Evolutionary conservation across 306 rosid species (phyloP), one percentile per base, ranked within the genome.

Genomic region (Abrus pulchellus): DNA sequence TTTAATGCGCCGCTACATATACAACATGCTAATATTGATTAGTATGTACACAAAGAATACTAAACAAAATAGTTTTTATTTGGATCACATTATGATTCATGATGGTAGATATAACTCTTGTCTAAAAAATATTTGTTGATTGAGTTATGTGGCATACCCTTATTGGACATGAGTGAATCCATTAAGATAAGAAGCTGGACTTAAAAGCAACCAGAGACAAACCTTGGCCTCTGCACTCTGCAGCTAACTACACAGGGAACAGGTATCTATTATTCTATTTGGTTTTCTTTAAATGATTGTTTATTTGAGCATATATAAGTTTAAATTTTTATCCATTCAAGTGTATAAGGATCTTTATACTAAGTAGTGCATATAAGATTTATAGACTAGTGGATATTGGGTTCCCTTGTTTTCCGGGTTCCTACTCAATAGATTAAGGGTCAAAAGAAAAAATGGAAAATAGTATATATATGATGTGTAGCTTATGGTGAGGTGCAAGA

Each of bases 131-230:
- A 33, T 6, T 28, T 30, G 65, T 66, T 48, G 30, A 65, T 34
- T 41, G 34, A 72, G 61, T 5, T 74, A 56, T 2, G 71, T 83
- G 83, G 89, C 85, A 57, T 49, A 66, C 49, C 44, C 9, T 72
- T 32, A 75, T 86, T 70, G 53, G 66, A 54, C 12, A 70, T 5
- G 62, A 72, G 67, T 59, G 64, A 79, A 59, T 62, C 65, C 79
- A 79, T 80, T 77, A 80, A 83, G 84, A 83, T 60, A 83, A 77
- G 73, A 82, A 69, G 74, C 74, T 78, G 87, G 33, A 68, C 33
- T 81, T 29, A 55, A 84, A 81, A 84, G 87, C 65, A 74, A 74
- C 73, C 75, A 55, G 63, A 63, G 77, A 84, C 72, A 82, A 72
- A 84, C 75, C 75, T 49, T 28, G 40, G 74, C 34, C 52, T 47